Evolutionary conservation across 2,329 filamentous ascomycete species (phyloP).

Genomic region (Chrysoporthe deuterocubensis): DNA sequence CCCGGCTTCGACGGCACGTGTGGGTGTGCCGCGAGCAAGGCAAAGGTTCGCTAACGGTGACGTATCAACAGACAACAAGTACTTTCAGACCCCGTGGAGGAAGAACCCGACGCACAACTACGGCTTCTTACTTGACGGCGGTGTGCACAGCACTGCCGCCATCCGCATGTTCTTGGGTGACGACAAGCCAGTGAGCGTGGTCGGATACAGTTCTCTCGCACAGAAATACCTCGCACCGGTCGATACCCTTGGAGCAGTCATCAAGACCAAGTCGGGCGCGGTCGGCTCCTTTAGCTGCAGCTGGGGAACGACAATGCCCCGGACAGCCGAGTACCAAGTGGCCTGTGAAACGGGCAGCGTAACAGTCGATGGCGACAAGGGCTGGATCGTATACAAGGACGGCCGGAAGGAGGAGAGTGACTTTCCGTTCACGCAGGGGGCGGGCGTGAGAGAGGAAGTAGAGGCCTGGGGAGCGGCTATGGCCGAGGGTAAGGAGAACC

Average conservation of each 20-base stretch:
- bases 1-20: background rate
- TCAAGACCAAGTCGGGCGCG: conserved; percentile 57
- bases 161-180: conserved; percentile 60
- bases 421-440: conserved; percentile 31
- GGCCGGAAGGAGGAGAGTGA: conserved; percentile 34
- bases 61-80: conserved; percentile 40
- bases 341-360: conserved; percentile 63
- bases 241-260: conserved; percentile 64
- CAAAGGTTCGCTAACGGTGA: background rate
- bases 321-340: conserved; percentile 58
- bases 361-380: conserved; percentile 48
- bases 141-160: conserved; percentile 70
- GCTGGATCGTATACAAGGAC: conserved; percentile 27
- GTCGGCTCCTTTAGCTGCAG: conserved; percentile 62
- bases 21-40: background rate
- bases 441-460: conserved; percentile 63
- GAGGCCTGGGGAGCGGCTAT: conserved; percentile 63
- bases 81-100: conserved; percentile 59
- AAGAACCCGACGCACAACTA: conserved; percentile 70
- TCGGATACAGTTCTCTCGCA: conserved; percentile 58
- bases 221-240: conserved; percentile 63
- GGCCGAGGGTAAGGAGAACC: conserved; percentile 49
- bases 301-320: conserved; percentile 56
- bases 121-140: conserved; percentile 73
- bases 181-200: conserved; percentile 46